Base-by-base conservation (phyloP, 2,329 filamentous ascomycete genomes). In the Paraconiothyrium brasiliense region DNA sequence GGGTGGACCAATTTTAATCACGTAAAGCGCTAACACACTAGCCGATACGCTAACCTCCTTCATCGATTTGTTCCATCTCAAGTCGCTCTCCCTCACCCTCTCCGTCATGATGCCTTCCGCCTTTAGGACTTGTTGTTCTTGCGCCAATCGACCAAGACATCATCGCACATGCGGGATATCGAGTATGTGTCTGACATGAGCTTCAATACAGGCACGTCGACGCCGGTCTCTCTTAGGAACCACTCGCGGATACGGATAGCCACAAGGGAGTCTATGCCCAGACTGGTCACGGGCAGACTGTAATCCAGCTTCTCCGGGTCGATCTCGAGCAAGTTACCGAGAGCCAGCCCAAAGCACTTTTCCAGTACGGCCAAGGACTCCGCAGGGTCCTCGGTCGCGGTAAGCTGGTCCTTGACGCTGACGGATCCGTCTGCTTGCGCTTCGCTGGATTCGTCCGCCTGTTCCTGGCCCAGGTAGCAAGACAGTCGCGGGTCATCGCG, bases 201-300 rank as follows among this genome's bases (percentile, higher is more conserved):
- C 59, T 82, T 82, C 2, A 85, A 71, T 1, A 85, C 78, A 0
- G 83, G 80, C 0, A 86, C 76, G 49, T 85, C 80, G 0, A 80
- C 69, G 0, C 80, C 62, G 0, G 84, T 48, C 43, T 82, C 72
- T 56, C 82, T 82, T 14, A 80, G 41, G 60, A 85, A 83, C 84
- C 84, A 87, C 1, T 78, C 71, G 0, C 84, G 80, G 2, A 82
- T 54, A 27, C 79, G 76, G 2, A 81, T 78, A 0, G 79, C 76
- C 10, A 79, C 56, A 1, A 82, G 64, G 2, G 79, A 80, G 61
- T 81, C 80, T 9, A 79, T 59, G 0, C 79, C 74, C n/a, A 78
- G 71, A 16, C 41, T 44, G 8, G 41, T 22, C 41, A 44, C 13
- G 20, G 46, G 32, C 41, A 11, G 32, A 48, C 30, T 30, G 22